Evolutionary conservation across 78 protist species (phyloP).

Genomic region (Polysphondylium violaceum): DNA sequence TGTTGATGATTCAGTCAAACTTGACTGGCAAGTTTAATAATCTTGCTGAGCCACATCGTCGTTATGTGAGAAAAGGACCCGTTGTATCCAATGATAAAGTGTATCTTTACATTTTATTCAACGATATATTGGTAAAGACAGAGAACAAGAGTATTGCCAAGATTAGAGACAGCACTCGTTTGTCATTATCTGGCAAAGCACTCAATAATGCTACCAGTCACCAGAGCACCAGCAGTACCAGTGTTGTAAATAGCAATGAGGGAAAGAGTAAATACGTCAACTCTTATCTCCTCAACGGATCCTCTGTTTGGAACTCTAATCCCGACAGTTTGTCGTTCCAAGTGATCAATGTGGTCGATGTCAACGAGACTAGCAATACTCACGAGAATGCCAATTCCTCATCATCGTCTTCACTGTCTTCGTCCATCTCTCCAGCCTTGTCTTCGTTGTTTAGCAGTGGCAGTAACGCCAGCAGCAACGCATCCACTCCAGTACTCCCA

Average conservation of each 20-base stretch:
- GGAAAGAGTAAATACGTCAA: slow-evolving; percentile 55
- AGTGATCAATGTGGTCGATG: slow-evolving; percentile 34
- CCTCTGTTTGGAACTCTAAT: slow-evolving; percentile 21
- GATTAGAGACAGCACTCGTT: slow-evolving; percentile 7
- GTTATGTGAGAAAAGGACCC: slow-evolving; percentile 80
- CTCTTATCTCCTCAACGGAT: slow-evolving; percentile 21
- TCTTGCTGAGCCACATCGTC: slow-evolving; percentile 82
- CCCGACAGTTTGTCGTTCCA: slow-evolving; percentile 45
- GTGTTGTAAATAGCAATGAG: background rate
- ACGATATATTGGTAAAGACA: slow-evolving; percentile 68
- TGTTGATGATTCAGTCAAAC: slow-evolving; percentile 34
- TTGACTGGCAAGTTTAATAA: slow-evolving; percentile 75
- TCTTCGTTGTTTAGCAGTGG: background rate
- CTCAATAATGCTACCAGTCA: background rate
- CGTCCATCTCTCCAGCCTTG: background rate
- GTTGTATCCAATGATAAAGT: slow-evolving; percentile 24
- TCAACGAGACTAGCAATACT: slow-evolving; percentile 4
- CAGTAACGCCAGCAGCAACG: background rate
- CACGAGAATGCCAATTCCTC: background rate
- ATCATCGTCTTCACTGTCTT: slow-evolving; percentile 14
- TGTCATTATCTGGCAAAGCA: background rate
- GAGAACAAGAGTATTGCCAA: slow-evolving; percentile 51
- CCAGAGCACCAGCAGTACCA: slow-evolving; percentile 1
- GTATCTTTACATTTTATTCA: slow-evolving; percentile 67
- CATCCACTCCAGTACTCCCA: slow-evolving; percentile 5